Base-by-base conservation (phyloP, 441 rosid species). In the Brassica balearica region DNA sequence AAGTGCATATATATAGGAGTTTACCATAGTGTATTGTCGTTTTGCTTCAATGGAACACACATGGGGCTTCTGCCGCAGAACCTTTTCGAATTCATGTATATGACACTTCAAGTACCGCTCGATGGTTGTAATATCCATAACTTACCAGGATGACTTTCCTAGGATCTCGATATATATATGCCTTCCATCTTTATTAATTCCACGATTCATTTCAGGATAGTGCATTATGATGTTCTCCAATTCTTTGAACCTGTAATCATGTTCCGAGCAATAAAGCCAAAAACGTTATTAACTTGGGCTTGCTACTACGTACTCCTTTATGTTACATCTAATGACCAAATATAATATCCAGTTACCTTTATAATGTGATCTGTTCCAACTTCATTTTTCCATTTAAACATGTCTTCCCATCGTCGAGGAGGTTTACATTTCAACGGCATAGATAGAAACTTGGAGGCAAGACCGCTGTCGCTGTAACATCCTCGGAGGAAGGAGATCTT, bases 171-270 rank as follows among this genome's bases (percentile, higher is more conserved):
- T 41, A 41, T 41, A 41, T 10, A 41, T 41, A 41, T 10, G 48
- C 48, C 10, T 41, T 41, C 48, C n/a, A 41, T 41, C n/a, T 41
- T 41, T 41, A 9, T 41, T 8, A 41, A 9, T 41, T 41, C 97
- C 34, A 77, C 92, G 97, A 84, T 92, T 91, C 15, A 94, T 97
- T 46, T 93, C 97, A 67, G 99, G 99, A 72, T 91, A 95, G 75
- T 88, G 85, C 73, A 82, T 92, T 85, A 88, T 80, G 63, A 95
- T 96, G 82, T 93, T 88, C 67, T 91, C 99, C 86, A 91, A 78
- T 86, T 95, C 99, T 67, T 19, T 15, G 48, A 55, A 55, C 20
- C 22, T 55, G 23, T 15, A 55, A 55, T 55, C 60, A 19, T 55
- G 23, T 55, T 55, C 19, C 48, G 48, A 41, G 48, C 23, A 17